phyloP scores from a whole-genome alignment of 1,139 yeast species.

The Kodamaea anthophila region DNA sequence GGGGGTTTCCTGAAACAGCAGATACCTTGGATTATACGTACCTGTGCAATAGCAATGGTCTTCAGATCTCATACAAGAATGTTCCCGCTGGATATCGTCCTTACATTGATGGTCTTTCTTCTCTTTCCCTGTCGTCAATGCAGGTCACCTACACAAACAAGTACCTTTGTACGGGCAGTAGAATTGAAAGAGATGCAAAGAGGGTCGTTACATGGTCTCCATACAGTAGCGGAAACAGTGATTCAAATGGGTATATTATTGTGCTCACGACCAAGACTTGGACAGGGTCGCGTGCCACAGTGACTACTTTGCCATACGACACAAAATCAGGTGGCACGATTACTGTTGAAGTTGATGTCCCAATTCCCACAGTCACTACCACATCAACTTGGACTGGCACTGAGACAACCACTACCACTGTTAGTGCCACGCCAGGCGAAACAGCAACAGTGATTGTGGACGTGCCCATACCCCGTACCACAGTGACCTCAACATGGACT shows the following conservation, averaged over 20 bases:
- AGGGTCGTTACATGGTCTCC: conserved; percentile 6
- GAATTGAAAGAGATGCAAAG: too few relatives aligned
- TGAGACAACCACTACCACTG: conserved; percentile 5
- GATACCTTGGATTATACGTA: conserved; percentile 7
- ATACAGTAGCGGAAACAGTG: conserved; percentile 8
- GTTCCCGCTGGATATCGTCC: conserved; percentile 26
- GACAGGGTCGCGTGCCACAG: conserved; percentile 5
- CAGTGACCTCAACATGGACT: conserved; percentile 10
- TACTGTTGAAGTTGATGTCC: conserved; percentile 10
- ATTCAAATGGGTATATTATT: conserved; percentile 3
- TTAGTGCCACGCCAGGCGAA: conserved; percentile 9
- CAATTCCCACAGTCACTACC: conserved; percentile 10
- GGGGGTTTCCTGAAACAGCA: conserved; percentile 15
- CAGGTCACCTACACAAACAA: conserved; percentile 11
- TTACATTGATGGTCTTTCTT: conserved; percentile 15
- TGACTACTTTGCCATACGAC: conserved; percentile 12
- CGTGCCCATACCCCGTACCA: conserved; percentile 3
- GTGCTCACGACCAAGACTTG: conserved; percentile 4
- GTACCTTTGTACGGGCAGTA: conserved; percentile 11
- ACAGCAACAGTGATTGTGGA: conserved; percentile 10
- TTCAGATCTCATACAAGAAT: conserved; percentile 16
- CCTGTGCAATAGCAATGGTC: conserved; percentile 4
- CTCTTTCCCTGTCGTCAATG: conserved; percentile 1
- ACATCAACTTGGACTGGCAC: conserved; percentile 11
- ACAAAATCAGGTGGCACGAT: conserved; percentile 7